Evolutionary conservation across 345 rosid genomes (phyloP).

Genomic region (Citropsis articulata): DNA sequence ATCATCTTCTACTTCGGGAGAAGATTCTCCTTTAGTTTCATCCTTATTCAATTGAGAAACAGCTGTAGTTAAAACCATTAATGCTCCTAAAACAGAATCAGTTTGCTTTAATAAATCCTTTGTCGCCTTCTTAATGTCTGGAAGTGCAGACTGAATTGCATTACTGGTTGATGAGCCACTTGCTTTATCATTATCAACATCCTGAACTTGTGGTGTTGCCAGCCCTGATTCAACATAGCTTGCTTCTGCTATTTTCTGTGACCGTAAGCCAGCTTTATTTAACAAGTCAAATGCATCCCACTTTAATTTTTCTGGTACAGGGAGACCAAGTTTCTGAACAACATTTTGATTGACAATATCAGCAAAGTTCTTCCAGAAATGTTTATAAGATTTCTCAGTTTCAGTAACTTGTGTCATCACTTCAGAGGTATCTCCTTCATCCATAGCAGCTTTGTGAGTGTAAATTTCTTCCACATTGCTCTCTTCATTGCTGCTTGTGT

Average conservation of each 20-base stretch:
- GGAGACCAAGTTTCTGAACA: conserved; percentile 66
- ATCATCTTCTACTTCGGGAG: conserved; percentile 20
- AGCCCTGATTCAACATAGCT: conserved; percentile 84
- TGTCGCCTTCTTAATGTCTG: conserved; percentile 74
- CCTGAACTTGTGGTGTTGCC: conserved; percentile 53
- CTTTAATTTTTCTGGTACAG: conserved; percentile 60
- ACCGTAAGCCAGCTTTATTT: conserved; percentile 66
- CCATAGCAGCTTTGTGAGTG: conserved; percentile 20
- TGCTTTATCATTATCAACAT: conserved; percentile 36
- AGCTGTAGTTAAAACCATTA: conserved; percentile 78
- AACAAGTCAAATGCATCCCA: conserved; percentile 76
- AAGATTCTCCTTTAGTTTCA: conserved; percentile 18
- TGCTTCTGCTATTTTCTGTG: conserved; percentile 70
- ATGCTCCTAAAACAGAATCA: conserved; percentile 83
- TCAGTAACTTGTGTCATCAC: conserved; percentile 29
- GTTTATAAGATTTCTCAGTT: conserved; percentile 36
- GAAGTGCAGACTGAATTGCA: conserved; percentile 57
- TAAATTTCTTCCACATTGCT: conserved; percentile 20
- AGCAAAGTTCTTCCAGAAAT: conserved; percentile 69
- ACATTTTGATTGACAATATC: conserved; percentile 58
- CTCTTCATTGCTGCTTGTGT: conserved; percentile 19
- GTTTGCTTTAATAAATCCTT: conserved; percentile 78
- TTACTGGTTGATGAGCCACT: conserved; percentile 30
- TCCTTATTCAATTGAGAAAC: conserved; percentile 69
- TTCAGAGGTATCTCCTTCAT: conserved; percentile 23